Conservation (phyloP, 2,329 filamentous ascomycete species). For the Alternaria burnsii region DNA sequence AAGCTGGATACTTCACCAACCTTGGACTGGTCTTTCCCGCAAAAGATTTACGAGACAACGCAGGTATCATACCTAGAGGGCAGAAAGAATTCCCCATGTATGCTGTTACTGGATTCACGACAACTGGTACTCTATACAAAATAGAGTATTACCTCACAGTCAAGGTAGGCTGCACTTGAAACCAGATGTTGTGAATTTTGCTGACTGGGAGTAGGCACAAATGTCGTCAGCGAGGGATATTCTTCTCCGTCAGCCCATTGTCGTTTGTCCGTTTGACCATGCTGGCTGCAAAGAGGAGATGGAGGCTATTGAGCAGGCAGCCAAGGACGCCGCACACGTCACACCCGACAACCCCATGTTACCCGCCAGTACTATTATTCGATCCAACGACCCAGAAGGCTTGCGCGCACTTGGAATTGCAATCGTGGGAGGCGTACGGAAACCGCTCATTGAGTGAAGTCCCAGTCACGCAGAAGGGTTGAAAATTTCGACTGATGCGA, state of each 20-base stretch:
- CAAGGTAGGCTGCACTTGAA: conserved; percentile 69
- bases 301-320: conserved; percentile 96
- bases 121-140: conserved; percentile 92
- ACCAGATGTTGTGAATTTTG: background rate
- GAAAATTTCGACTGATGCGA: background rate
- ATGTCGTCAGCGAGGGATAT: conserved; percentile 90
- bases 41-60: conserved; percentile 84
- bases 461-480: background rate
- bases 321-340: conserved; percentile 88
- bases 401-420: conserved; percentile 68
- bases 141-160: conserved; percentile 97
- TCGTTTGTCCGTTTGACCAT: conserved; percentile 94
- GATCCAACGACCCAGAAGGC: conserved; percentile 75
- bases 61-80: conserved; percentile 85
- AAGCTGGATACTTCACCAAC: conserved; percentile 92
- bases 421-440: conserved; percentile 68
- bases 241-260: conserved; percentile 85
- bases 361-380: conserved; percentile 83
- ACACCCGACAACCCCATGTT: conserved; percentile 91
- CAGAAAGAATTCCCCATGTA: conserved; percentile 91
- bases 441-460: conserved; percentile 71
- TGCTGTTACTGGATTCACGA: conserved; percentile 89
- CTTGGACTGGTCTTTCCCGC: conserved; percentile 89
- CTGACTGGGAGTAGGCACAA: conserved; percentile 70
- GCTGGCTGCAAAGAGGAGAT: conserved; percentile 98